A percentile compares a stretch with the other conserved stretches of the same genome.
These are phyloP conservation scores for Cynara cardunculus DNA, from an alignment of 129 eudicot species.

Conservation along the genomic window DNA sequence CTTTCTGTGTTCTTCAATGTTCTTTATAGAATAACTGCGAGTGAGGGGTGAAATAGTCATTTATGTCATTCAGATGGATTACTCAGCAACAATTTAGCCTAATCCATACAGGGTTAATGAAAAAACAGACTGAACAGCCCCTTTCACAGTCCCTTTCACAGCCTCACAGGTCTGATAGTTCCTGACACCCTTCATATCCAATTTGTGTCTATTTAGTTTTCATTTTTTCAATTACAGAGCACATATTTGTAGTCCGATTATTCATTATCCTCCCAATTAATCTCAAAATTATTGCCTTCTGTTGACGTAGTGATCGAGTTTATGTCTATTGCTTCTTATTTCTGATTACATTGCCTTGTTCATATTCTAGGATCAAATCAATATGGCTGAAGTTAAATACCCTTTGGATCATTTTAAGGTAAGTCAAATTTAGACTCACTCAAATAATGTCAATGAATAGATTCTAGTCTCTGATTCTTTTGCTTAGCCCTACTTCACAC, in stretches of 20 bases:
- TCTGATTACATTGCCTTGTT: background rate
- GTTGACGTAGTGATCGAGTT: background rate
- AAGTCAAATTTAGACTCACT: constrained; percentile 9
- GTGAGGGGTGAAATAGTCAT: no score
- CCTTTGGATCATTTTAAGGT: constrained; percentile 92
- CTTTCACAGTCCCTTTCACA: no score
- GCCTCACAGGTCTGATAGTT: no score
- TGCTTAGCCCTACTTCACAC: constrained; percentile 1
- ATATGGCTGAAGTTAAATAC: constrained; percentile 75
- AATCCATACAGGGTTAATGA: no score
- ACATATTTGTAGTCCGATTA: background rate
- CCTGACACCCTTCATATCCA: background rate
- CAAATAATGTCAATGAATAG: background rate
- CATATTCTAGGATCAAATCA: constrained; percentile 81
- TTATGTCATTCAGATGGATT: no score
- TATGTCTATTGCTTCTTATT: background rate
- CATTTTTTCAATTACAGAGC: background rate
- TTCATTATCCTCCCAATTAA: background rate
- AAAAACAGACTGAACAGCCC: no score
- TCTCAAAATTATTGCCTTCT: background rate
- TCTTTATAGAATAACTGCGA: no score
- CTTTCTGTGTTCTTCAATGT: no score
- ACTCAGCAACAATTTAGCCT: no score
- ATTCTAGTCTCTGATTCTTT: background rate
- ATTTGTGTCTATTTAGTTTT: background rate